Evolutionary conservation across 2,329 filamentous ascomycete species (phyloP), one percentile per base, ranked within the genome.

Genomic region (Cytospora piceae): DNA sequence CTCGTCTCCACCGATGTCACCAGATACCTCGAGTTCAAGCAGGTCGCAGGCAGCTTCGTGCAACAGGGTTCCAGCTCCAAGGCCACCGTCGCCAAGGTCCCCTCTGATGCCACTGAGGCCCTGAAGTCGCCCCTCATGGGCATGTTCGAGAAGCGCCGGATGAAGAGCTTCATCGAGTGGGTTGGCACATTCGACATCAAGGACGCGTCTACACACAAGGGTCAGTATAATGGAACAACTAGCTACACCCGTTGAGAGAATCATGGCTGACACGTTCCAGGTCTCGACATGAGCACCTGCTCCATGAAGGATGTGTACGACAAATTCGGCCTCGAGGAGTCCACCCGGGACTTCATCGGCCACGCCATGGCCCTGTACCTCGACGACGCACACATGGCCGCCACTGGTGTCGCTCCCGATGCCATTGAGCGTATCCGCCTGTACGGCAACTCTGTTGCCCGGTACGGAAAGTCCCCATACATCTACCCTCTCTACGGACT

Each of bases 231-330:
- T 29, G 56, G 15, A 32, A 22, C 20, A 4, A 15, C 27, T 32
- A 27, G 32, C 27, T 55, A 39, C 34, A 27, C 22, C 17, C 61
- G 14, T 7, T 27, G 42, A 22, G 51, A 15, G 15, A 24, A 34
- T 22, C 56, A 22, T 20, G 31, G 24, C 54, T 64, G n/a, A 46
- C 55, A 27, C 31, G 39, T 12, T 42, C 8, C 70, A 94, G 94
- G 94, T 67, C 85, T 98, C 71, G 89, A 95, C 79, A 83, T 99
- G 69, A 83, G 84, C 74, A 85, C 80, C 67, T 90, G 86, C 82
- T 94, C 92, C 67, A 97, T 98, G 94, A 96, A 93, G 85, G 94
- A 97, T n/a, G 91, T 99, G 46, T 99, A 96, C 76, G 94, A 98
- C 82, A 97, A 98, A 79, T 99, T 97, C 73, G 91, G 93, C 66